Evolutionary conservation across 1,139 yeast species (phyloP).

Genomic region (Magnusiomyces tetraspermus): DNA sequence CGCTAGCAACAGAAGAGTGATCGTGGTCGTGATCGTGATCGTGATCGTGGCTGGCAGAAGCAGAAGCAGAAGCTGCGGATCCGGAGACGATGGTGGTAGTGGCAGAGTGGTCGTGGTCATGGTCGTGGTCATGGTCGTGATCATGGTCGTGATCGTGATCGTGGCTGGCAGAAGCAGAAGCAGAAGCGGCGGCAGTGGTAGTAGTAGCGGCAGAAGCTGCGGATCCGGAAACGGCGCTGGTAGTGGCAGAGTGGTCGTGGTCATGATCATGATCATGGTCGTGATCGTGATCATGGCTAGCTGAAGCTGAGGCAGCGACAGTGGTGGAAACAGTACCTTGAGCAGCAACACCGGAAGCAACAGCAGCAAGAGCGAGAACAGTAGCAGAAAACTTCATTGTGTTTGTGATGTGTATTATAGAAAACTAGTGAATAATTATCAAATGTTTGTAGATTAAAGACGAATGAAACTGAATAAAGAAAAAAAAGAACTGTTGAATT

Average conservation of each 20-base stretch:
- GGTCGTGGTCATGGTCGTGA: slow-evolving; percentile 14
- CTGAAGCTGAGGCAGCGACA: slow-evolving; percentile 6
- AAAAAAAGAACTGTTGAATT: too few species aligned
- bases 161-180: slow-evolving; percentile 8
- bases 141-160: not conserved
- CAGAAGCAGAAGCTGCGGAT: slow-evolving; percentile 6
- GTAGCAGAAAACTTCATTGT: too few species aligned
- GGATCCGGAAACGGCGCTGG: slow-evolving; percentile 14
- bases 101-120: slow-evolving; percentile 11
- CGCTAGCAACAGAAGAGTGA: slow-evolving; percentile 12
- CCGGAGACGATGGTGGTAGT: slow-evolving; percentile 11
- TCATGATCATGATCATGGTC: not conserved
- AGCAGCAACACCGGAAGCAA: too few species aligned
- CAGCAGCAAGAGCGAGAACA: too few species aligned
- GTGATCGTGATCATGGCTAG: slow-evolving; percentile 13
- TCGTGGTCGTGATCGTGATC: slow-evolving; percentile 8
- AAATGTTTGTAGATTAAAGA: too few species aligned
- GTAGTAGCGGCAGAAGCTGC: slow-evolving; percentile 12
- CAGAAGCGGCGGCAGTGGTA: slow-evolving; percentile 6
- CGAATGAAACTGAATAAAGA: too few species aligned
- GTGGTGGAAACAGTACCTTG: slow-evolving; percentile 24
- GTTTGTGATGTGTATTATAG: too few species aligned
- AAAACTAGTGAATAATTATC: too few species aligned
- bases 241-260: slow-evolving; percentile 4
- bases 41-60: not conserved